A percentile compares a stretch with the other conserved stretches of the same genome.
Evolutionary conservation across 148 eudicot genomes (phyloP).

Genomic region (Rhododendron vialii): DNA sequence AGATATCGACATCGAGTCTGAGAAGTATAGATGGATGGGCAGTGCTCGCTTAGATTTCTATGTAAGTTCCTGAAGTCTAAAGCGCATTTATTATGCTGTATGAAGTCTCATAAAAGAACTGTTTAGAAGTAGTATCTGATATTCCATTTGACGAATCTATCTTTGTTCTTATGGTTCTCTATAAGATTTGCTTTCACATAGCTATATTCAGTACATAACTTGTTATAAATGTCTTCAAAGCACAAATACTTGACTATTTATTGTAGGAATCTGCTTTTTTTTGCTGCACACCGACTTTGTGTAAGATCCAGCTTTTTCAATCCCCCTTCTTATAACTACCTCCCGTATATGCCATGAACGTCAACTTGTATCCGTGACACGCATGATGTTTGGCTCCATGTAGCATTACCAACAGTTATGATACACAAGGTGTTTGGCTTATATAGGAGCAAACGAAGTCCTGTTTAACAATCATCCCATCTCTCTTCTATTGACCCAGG

Average conservation of each 20-base stretch:
- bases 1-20: conserved; percentile 94
- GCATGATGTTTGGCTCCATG: not conserved
- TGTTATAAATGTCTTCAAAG: not conserved
- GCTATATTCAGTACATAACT: not conserved
- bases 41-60: conserved; percentile 83
- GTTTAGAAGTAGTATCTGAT: not conserved
- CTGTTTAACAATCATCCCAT: not conserved
- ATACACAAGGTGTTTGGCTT: not conserved
- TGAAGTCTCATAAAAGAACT: not conserved
- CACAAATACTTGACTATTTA: not conserved
- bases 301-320: not conserved
- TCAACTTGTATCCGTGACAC: not conserved
- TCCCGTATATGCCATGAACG: not conserved
- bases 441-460: not conserved
- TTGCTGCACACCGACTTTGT: not conserved
- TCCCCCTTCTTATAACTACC: not conserved
- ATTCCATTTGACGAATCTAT: not conserved
- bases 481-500: not conserved
- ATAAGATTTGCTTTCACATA: not conserved
- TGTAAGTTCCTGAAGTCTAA: conserved; percentile 34
- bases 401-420: not conserved
- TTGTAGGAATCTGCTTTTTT: not conserved
- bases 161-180: not conserved
- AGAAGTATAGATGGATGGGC: conserved; percentile 98
- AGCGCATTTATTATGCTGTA: not conserved